Conservation (phyloP, 441 rosid genomes). For the Gossypium gossypioides region DNA sequence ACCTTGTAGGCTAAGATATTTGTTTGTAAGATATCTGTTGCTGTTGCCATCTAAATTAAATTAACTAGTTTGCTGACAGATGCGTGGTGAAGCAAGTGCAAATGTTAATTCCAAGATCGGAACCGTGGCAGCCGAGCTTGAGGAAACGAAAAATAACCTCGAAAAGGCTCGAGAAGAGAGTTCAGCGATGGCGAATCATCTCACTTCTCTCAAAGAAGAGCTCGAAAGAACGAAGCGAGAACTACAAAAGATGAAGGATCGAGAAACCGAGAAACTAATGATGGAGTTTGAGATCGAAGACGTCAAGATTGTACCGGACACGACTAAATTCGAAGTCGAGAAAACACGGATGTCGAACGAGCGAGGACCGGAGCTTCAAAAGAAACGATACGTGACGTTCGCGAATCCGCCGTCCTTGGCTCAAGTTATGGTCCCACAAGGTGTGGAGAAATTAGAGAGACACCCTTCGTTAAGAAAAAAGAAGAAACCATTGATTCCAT, state of each 20-base stretch:
- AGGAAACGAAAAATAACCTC: slow-evolving; percentile 49
- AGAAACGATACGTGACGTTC: slow-evolving; percentile 61
- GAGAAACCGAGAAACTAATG: slow-evolving; percentile 21
- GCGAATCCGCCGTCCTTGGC: slow-evolving; percentile 49
- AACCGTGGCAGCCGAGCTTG: slow-evolving; percentile 36
- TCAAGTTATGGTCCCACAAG: slow-evolving; percentile 30
- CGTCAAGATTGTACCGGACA: slow-evolving; percentile 33
- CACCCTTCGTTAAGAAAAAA: slow-evolving; percentile 64
- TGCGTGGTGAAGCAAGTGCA: slow-evolving; percentile 24
- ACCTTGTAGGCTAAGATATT: neutral
- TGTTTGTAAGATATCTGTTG: too few species aligned
- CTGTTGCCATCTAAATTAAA: neutral
- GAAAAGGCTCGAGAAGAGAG: slow-evolving; percentile 47
- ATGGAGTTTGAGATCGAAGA: slow-evolving; percentile 32
- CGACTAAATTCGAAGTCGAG: slow-evolving; percentile 21
- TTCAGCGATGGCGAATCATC: slow-evolving; percentile 40
- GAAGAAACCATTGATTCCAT: slow-evolving; percentile 71
- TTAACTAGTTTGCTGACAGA: slow-evolving; percentile 18
- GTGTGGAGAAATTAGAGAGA: slow-evolving; percentile 43
- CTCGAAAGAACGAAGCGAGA: slow-evolving; percentile 66
- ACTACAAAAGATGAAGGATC: slow-evolving; percentile 41
- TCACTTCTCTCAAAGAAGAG: slow-evolving; percentile 59
- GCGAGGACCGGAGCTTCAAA: slow-evolving; percentile 40
- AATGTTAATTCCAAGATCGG: slow-evolving; percentile 16
- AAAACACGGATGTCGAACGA: slow-evolving; percentile 5